Base-by-base conservation (phyloP, 371 early-diverging fungal species). In the Mortierella sp. region DNA sequence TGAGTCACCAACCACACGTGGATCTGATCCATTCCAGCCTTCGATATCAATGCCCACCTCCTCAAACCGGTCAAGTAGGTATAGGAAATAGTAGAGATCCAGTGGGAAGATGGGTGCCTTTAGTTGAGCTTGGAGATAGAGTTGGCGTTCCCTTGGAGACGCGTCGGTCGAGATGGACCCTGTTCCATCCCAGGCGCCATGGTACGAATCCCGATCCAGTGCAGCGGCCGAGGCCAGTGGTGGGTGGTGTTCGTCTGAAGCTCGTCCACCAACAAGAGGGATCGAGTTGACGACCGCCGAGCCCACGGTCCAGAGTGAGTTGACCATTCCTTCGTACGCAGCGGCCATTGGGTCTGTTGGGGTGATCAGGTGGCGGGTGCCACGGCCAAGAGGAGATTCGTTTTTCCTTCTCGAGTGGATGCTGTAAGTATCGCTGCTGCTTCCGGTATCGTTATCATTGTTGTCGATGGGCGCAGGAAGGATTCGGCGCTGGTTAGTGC, bases 71-170 rank as follows among this genome's bases (percentile, higher is more conserved):
- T 88, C 86, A 15, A 86, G 63, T 2, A 90, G 70, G 59, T 87
- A 90, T 65, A 89, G 87, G 6, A 89, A 68, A 57, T 90, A 85
- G 30, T 88, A 86, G 15, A 86, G 80, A 74, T 90, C 89, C 9
- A 90, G 70, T 6, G 88, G 81, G 4, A 90, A 66, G 18, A 84
- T 83, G 4, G 84, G 83, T 19, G 74, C 82, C 44, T 65, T 69
- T 50, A 79, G 60, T 30, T 80, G 72, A 16, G 67, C 66, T 66
- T 50, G 67, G 46, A 55, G 84, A 84, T 84, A 84, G 71, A 65
- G 80, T 82, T 47, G 84, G 63, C 62, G 79, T 80, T 64, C 76
- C 57, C n/a, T 84, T 59, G 59, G 83, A 53, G 30, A 81, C 62
- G 57, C 44, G 26, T 67, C 72, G 37, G 83, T 74, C 18, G 83